These are phyloP conservation scores for Geranomyces variabilis DNA, from an alignment of 192 early-diverging fungal species.

Conservation along the genomic window DNA sequence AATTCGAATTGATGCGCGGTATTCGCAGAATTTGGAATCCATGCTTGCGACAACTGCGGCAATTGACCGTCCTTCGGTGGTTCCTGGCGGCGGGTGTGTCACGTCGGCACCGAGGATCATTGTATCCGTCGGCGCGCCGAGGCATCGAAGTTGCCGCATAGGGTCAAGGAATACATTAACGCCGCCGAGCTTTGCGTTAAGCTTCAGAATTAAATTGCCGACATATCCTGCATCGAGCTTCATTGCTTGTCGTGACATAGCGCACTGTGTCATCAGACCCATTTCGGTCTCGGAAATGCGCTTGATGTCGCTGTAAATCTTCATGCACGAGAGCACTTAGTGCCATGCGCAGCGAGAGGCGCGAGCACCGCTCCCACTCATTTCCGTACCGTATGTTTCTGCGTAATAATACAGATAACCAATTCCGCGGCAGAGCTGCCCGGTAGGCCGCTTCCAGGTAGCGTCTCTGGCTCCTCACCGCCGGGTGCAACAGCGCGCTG, in stretches of 20 bases:
- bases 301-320: conserved; percentile 58
- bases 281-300: conserved; percentile 49
- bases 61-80: conserved; percentile 47
- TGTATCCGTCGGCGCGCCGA: not conserved
- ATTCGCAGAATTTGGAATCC: conserved; percentile 55
- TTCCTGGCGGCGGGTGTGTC: conserved; percentile 50
- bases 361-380: not conserved
- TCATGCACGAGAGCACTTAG: conserved; percentile 19
- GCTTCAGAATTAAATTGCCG: conserved; percentile 50
- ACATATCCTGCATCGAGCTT: conserved; percentile 27
- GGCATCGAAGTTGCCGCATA: conserved; percentile 37
- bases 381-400: conserved; percentile 61
- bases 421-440: conserved; percentile 61
- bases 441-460: conserved; percentile 51
- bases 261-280: conserved; percentile 58
- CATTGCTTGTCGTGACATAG: conserved; percentile 31
- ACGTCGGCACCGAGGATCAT: conserved; percentile 46
- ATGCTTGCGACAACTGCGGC: conserved; percentile 57
- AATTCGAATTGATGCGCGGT: conserved; percentile 50
- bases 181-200: conserved; percentile 71
- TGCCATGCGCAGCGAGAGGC: not conserved
- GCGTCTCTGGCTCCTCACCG: conserved; percentile 55
- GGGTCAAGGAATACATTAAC: conserved; percentile 41
- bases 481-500: conserved; percentile 1
- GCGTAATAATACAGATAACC: conserved; percentile 78